Base-by-base conservation (phyloP, 75 land plant species). In the Azolla pinnata region DNA sequence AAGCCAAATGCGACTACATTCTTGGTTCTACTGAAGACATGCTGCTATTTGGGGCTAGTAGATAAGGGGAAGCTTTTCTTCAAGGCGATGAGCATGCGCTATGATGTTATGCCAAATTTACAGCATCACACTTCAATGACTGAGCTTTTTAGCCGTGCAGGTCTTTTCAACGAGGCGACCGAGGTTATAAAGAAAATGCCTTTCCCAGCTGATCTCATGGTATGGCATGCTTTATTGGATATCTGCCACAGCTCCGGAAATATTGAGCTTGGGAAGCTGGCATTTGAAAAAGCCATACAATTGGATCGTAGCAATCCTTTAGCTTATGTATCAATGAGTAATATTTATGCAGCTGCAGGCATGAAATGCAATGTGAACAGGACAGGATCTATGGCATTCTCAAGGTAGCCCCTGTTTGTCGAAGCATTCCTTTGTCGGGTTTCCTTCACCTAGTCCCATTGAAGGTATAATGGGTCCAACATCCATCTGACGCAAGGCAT, bases 71-170 rank as follows among this genome's bases (percentile, higher is more conserved):
- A 47, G 18, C 10, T 12, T 9, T 47, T 12, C 20, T 78, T 82
- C 54, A 33, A 75, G 55, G 7, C 56, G n/a, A 62, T 78, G 72
- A 48, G 29, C 29, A 20, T 24, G 1, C 23, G 58, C 9, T 75
- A 63, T 67, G 74, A 74, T 1, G 67, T 78, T 44, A 2, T 24
- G 30, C 79, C 81, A 1, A 56, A 34, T 8, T 38, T 46, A 9
- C 72, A 82, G 57, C 81, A 82, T 50, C 69, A 72, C 70, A 74
- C 81, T 44, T 82, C 81, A 60, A 62, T 82, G 69, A 70, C 75
- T 31, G 79, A 67, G 17, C 70, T 61, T 20, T 63, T 75, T 10
- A 73, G 85, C 35, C 73, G 79, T 20, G 66, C 70, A 0, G 73
- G 73, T 38, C 68, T 58, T 59, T 61, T 78, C 31, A 29, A 64